phyloP scores from a whole-genome alignment of 768 basidiomycete species.

The Lactarius pseudohatsudake region DNA sequence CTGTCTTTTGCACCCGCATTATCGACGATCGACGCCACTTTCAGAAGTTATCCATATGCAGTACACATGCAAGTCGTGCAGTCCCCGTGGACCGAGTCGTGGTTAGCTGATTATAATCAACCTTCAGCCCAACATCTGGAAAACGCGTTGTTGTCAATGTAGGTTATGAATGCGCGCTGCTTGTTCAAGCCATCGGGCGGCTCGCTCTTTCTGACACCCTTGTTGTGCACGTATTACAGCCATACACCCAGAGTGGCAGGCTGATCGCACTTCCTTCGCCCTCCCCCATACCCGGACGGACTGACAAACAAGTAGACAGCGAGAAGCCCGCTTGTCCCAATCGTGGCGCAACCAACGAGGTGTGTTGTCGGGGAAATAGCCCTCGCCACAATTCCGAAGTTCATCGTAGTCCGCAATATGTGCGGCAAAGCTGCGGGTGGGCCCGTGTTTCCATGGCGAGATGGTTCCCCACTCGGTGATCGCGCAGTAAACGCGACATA shows the following conservation, averaged over 20 bases:
- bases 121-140: constrained; percentile 13
- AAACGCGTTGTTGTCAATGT: constrained; percentile 15
- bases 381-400: constrained; percentile 10
- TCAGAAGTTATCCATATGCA: constrained; percentile 9
- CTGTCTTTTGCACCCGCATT: constrained; percentile 2
- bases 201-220: constrained; percentile 9
- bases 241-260: neutral
- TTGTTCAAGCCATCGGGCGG: neutral
- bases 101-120: constrained; percentile 22
- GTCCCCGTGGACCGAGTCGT: constrained; percentile 2
- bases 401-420: constrained; percentile 8
- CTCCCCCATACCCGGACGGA: neutral
- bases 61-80: constrained; percentile 1
- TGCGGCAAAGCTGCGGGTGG: constrained; percentile 21
- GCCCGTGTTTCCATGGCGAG: constrained; percentile 26
- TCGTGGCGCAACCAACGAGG: constrained; percentile 21
- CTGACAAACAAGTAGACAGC: neutral
- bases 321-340: neutral
- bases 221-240: constrained; percentile 6
- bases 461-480: constrained; percentile 23
- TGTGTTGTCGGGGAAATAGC: constrained; percentile 12
- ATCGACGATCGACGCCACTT: constrained; percentile 23
- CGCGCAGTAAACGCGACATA: constrained; percentile 23
- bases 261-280: constrained; percentile 5
- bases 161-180: constrained; percentile 8